Base-by-base conservation (phyloP, 2,329 filamentous ascomycete species). In the Hypoxylon rubiginosum region DNA sequence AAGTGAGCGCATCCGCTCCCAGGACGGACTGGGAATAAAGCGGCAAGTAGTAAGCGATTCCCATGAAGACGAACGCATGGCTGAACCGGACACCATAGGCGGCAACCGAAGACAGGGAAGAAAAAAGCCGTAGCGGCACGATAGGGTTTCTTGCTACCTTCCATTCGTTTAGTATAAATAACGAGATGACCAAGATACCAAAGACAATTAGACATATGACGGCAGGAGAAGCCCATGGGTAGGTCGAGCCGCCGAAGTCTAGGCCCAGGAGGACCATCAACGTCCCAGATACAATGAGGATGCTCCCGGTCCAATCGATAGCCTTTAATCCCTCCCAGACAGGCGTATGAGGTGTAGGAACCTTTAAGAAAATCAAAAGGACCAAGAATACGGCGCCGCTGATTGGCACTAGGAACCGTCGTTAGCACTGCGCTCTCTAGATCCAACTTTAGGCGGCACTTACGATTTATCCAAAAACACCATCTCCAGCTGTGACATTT, bases 11-110 rank as follows among this genome's bases (percentile, higher is more conserved):
- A 0, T 84, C 83, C 1, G 86, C 87, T 54, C 84, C 84, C 1
- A 90, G 84, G 0, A 90, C 90, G 2, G 88, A 85, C 75, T 94
- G 92, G 58, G 92, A 90, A 78, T 90, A 94, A 0, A 93, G 82
- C 0, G 92, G 92, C 26, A 93, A 81, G 72, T 91, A 94, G 77
- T 92, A 94, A 53, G 88, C 86, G 1, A 83, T 83, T 0, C 85
- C 87, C 43, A 91, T 90, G 76, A 91, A 91, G 34, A 88, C 85
- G 72, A 89, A 81, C 0, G 79, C 80, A 64, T 86, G 83, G 60
- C 81, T 79, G 54, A 83, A 81, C 39, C 75, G 78, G 2, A 84
- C 77, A 2, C 68, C 72, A n/a, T 91, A 82, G 3, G 83, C 81
- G 0, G 89, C 89, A 10, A 87, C 74, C 58, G 87, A 90, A 1